Percentiles rank a stretch among this genome's conserved stretches.
Conservation (phyloP, 1,284 basidiomycete genomes). For the Sparassis latifolia region DNA sequence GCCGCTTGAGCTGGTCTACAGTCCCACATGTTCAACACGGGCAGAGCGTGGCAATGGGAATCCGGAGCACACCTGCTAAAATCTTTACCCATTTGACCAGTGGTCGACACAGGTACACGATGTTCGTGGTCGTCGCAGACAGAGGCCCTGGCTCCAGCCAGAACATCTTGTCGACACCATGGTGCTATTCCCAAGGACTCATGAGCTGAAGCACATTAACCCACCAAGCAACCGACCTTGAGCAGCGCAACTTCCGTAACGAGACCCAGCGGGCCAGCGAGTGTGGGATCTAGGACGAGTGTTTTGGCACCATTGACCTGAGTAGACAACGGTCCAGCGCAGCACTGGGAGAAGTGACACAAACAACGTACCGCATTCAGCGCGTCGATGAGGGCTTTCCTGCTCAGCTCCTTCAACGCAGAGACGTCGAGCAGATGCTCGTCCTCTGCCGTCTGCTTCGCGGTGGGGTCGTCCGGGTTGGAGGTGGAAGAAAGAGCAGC, state of each 20-base stretch:
- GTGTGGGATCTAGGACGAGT: conserved; percentile 81
- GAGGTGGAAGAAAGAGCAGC: conserved; percentile 18
- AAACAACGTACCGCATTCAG: conserved; percentile 63
- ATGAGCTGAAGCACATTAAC: background rate
- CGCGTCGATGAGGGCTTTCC: conserved; percentile 71
- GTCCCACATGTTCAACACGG: background rate
- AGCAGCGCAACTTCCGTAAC: conserved; percentile 89
- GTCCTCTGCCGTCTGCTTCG: conserved; percentile 15
- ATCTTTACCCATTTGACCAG: conserved; percentile 82
- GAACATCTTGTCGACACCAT: conserved; percentile 99
- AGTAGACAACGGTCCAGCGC: background rate
- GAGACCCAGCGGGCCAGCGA: conserved; percentile 90
- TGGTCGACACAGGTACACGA: conserved; percentile 92
- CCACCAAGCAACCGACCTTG: conserved; percentile 51
- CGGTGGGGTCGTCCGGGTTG: conserved; percentile 17
- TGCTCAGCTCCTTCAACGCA: conserved; percentile 70
- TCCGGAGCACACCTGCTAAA: conserved; percentile 70
- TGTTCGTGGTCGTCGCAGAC: conserved; percentile 78
- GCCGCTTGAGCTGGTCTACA: conserved; percentile 83
- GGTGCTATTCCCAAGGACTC: conserved; percentile 53
- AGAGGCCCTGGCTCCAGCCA: conserved; percentile 92
- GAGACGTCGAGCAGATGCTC: conserved; percentile 58
- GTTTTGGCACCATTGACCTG: conserved; percentile 95
- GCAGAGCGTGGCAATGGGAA: background rate
- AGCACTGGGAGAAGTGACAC: background rate